phyloP scores from a whole-genome alignment of 2,329 filamentous ascomycete species.

The Diplodia corticola region DNA sequence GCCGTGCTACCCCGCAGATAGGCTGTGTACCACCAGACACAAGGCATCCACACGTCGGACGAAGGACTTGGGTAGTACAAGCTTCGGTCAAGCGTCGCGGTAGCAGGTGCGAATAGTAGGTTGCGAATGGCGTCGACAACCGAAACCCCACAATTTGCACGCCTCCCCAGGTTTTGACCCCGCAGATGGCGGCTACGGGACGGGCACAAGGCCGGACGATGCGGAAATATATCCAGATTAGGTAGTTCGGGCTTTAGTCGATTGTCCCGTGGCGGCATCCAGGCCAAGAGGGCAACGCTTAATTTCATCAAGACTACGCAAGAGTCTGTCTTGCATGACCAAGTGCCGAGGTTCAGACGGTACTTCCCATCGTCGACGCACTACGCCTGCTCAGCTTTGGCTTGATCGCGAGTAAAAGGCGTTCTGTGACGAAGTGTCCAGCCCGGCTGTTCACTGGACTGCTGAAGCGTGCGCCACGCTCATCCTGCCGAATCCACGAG shows the following conservation, averaged over 20 bases:
- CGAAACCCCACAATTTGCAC: not conserved
- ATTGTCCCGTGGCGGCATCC: not conserved
- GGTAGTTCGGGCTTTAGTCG: not conserved
- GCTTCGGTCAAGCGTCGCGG: not conserved
- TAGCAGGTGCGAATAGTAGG: not conserved
- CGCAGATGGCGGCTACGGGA: not conserved
- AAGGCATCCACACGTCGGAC: not conserved
- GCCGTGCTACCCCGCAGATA: not conserved
- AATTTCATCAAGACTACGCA: conserved; percentile 13
- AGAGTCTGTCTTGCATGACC: not conserved
- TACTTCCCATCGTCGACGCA: not conserved
- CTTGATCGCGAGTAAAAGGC: too few relatives aligned
- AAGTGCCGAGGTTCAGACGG: conserved; percentile 8
- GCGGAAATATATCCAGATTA: not conserved
- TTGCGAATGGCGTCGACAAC: not conserved
- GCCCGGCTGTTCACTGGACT: too few relatives aligned
- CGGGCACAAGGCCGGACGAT: not conserved
- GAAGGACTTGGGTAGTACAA: conserved; percentile 9
- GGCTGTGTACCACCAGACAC: not conserved
- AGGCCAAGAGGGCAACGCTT: not conserved
- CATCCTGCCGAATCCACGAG: too few relatives aligned
- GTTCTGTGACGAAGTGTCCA: too few relatives aligned
- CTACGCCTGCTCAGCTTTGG: too few relatives aligned
- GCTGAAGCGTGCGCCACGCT: too few relatives aligned
- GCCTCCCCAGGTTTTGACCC: conserved; percentile 12